Conservation (phyloP, 2,329 filamentous ascomycete genomes). For the Zymoseptoria pseudotritici region DNA sequence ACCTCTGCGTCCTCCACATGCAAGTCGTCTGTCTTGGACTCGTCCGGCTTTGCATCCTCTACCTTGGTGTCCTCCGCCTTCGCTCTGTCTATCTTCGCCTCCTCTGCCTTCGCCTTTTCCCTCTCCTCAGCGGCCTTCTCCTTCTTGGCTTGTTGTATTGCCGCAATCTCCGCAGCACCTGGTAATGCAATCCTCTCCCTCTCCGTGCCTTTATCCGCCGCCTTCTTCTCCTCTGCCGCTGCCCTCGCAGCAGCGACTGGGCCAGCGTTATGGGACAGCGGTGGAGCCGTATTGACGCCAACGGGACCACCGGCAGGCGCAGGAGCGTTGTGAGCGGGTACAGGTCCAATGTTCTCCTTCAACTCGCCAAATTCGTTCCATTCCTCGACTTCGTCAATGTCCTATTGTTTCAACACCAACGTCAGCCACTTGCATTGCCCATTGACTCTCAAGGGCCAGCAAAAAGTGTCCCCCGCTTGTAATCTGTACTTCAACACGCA, state of each 20-base stretch:
- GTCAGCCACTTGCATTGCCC: not conserved
- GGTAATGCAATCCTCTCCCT: constrained; percentile 22
- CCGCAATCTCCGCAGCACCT: constrained; percentile 29
- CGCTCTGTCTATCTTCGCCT: not conserved
- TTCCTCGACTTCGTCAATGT: constrained; percentile 89
- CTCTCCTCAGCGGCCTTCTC: not conserved
- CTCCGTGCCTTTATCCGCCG: constrained; percentile 18
- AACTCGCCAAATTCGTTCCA: constrained; percentile 99
- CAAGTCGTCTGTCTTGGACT: not conserved
- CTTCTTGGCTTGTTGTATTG: constrained; percentile 7
- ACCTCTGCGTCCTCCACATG: not conserved
- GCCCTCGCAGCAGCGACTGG: constrained; percentile 14
- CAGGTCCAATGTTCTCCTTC: constrained; percentile 66
- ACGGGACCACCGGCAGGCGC: constrained; percentile 21
- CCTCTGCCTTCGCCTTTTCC: not conserved
- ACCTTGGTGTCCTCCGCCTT: not conserved
- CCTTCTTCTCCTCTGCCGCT: constrained; percentile 10
- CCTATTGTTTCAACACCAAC: constrained; percentile 45
- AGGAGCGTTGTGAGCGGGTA: constrained; percentile 28
- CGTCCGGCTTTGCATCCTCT: constrained; percentile 1
- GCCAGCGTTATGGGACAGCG: constrained; percentile 11
- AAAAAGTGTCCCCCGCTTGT: not conserved
- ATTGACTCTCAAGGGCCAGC: not conserved
- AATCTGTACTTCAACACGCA: constrained; percentile 23
- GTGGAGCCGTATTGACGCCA: constrained; percentile 23